Conservation (phyloP, 768 basidiomycete genomes). For the Epithele typhae region DNA sequence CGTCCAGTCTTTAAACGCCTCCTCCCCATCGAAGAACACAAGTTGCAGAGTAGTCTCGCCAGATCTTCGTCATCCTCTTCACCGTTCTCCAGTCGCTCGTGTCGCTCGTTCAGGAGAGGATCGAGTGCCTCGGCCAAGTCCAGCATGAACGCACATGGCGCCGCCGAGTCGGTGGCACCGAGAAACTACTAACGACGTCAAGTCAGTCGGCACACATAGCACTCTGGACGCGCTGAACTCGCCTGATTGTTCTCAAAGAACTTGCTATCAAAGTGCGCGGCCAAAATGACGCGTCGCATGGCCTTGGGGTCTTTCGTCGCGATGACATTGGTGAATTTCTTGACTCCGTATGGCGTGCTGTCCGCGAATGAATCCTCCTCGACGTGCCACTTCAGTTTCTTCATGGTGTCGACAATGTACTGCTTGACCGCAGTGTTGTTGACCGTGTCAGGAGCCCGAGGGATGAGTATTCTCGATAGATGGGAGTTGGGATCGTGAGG, state of each 20-base stretch:
- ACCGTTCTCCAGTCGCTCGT: constrained; percentile 48
- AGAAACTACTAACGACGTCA: constrained; percentile 60
- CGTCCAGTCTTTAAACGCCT: constrained; percentile 91
- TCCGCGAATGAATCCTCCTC: constrained; percentile 81
- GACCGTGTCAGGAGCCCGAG: constrained; percentile 69
- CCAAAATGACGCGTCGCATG: constrained; percentile 72
- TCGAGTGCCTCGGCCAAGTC: constrained; percentile 86
- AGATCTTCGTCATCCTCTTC: constrained; percentile 73
- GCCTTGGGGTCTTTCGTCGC: constrained; percentile 94
- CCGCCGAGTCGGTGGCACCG: constrained; percentile 96
- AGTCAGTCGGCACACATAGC: background rate
- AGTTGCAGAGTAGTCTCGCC: constrained; percentile 84
- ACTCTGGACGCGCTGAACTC: constrained; percentile 13
- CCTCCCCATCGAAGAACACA: constrained; percentile 97
- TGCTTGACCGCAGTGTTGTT: constrained; percentile 81
- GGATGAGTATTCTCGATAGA: constrained; percentile 81
- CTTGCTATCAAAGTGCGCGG: constrained; percentile 95
- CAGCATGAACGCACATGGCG: constrained; percentile 90
- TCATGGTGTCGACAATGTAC: constrained; percentile 72
- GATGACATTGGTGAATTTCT: constrained; percentile 83
- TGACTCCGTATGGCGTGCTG: constrained; percentile 76
- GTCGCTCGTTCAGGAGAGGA: constrained; percentile 60
- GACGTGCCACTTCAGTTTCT: constrained; percentile 77
- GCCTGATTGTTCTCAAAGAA: constrained; percentile 79
- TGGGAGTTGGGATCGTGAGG: constrained; percentile 62